Conservation (phyloP, 2,329 filamentous ascomycete genomes). For the Ciborinia camelliae region DNA sequence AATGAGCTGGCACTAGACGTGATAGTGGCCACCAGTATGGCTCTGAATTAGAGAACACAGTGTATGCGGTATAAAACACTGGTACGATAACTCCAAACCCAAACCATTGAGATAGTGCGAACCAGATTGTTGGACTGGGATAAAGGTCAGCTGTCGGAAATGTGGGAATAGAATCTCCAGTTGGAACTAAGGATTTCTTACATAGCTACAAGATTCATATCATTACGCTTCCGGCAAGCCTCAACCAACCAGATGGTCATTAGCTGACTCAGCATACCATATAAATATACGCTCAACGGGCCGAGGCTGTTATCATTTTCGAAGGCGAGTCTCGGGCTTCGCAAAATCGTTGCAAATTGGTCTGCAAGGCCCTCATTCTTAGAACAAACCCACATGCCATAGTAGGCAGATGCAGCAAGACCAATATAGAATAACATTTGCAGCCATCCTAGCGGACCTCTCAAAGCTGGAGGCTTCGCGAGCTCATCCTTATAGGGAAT, state of each 20-base stretch:
- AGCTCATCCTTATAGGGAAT: conserved; percentile 13
- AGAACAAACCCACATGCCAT: conserved; percentile 9
- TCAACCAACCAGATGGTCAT: background rate
- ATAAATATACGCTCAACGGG: background rate
- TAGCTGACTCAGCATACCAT: background rate
- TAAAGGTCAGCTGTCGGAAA: background rate
- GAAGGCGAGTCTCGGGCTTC: background rate
- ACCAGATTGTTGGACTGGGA: conserved; percentile 4
- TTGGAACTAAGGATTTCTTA: background rate
- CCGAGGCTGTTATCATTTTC: background rate
- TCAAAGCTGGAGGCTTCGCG: background rate
- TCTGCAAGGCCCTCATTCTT: background rate
- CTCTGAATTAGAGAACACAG: conserved; percentile 3
- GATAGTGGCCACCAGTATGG: conserved; percentile 14
- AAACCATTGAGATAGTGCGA: conserved; percentile 1
- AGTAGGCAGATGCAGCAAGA: background rate
- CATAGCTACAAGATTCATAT: conserved; percentile 15
- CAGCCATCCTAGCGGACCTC: background rate
- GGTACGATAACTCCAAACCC: background rate
- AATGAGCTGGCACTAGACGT: conserved; percentile 5
- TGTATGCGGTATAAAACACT: background rate
- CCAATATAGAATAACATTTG: conserved; percentile 3
- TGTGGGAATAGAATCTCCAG: too few species aligned
- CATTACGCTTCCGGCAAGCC: conserved; percentile 11
- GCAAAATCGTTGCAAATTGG: background rate